Evolutionary conservation across 441 rosid species (phyloP).

Genomic region (Aleurites moluccanus): DNA sequence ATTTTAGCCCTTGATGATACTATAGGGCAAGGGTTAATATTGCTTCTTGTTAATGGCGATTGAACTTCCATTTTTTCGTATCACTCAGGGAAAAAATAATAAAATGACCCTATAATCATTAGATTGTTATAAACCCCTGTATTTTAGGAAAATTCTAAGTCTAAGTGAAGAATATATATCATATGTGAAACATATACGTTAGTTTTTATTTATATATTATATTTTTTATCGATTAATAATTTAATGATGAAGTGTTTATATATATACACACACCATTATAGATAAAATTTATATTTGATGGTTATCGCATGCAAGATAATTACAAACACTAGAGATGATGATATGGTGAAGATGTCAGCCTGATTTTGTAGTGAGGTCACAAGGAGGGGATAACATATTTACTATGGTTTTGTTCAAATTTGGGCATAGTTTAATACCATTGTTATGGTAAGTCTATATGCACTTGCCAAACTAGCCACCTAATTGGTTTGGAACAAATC

Average conservation of each 20-base stretch:
- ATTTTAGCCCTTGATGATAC: conserved; percentile 27
- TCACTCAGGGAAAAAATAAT: not conserved
- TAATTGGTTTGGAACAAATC: not conserved
- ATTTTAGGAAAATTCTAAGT: conserved; percentile 19
- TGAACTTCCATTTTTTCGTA: conserved; percentile 24
- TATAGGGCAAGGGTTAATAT: conserved; percentile 34
- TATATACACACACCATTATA: too few relatives aligned
- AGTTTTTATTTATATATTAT: not conserved
- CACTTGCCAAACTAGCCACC: conserved; percentile 5
- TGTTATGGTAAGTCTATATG: conserved; percentile 15
- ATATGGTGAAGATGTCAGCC: not conserved
- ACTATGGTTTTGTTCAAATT: too few relatives aligned
- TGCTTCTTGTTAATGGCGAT: conserved; percentile 32
- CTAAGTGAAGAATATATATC: conserved; percentile 18
- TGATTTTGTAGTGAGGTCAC: not conserved
- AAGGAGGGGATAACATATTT: not conserved
- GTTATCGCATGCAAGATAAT: too few relatives aligned
- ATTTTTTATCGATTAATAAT: too few relatives aligned
- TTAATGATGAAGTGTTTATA: too few relatives aligned
- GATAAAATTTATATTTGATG: too few relatives aligned
- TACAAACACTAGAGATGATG: too few relatives aligned
- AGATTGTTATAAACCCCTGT: conserved; percentile 30
- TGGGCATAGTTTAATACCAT: not conserved
- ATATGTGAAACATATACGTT: conserved; percentile 20
- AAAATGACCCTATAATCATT: conserved; percentile 28